phyloP scores from a whole-genome alignment of 805 yeast genomes.

The Starmera amethionina region DNA sequence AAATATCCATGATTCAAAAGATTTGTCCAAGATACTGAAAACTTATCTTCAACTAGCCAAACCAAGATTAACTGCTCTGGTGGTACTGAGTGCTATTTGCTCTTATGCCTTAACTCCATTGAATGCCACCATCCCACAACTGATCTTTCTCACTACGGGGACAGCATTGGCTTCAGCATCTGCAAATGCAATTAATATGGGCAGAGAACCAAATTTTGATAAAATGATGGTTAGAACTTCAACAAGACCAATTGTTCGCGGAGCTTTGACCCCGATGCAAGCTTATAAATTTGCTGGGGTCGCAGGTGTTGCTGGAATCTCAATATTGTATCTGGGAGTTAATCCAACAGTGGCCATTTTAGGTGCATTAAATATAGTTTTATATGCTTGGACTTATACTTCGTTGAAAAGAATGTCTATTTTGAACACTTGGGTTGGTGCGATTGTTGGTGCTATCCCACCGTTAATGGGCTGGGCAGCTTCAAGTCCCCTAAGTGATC shows the following conservation, averaged over 20 bases:
- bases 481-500: constrained; percentile 66
- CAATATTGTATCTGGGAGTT: constrained; percentile 67
- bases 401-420: constrained; percentile 80
- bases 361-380: constrained; percentile 71
- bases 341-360: constrained; percentile 74
- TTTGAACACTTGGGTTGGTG: constrained; percentile 96
- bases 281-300: constrained; percentile 74
- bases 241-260: constrained; percentile 83
- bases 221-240: constrained; percentile 80
- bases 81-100: constrained; percentile 85
- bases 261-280: constrained; percentile 61
- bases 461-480: constrained; percentile 99
- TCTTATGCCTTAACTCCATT: constrained; percentile 88
- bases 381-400: constrained; percentile 88
- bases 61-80: constrained; percentile 79
- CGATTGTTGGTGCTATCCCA: constrained; percentile 97
- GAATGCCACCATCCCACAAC: constrained; percentile 61
- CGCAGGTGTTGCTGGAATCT: constrained; percentile 63
- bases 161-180: constrained; percentile 85
- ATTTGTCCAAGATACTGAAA: constrained; percentile 28
- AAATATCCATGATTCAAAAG: constrained; percentile 16
- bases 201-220: constrained; percentile 88
- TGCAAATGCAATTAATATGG: constrained; percentile 97
- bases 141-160: constrained; percentile 69
- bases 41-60: constrained; percentile 80